A percentile compares a stretch with the other conserved stretches of the same genome.
Evolutionary conservation across 1,139 yeast species (phyloP).

Genomic region (Protomyces arabidopsidicola): DNA sequence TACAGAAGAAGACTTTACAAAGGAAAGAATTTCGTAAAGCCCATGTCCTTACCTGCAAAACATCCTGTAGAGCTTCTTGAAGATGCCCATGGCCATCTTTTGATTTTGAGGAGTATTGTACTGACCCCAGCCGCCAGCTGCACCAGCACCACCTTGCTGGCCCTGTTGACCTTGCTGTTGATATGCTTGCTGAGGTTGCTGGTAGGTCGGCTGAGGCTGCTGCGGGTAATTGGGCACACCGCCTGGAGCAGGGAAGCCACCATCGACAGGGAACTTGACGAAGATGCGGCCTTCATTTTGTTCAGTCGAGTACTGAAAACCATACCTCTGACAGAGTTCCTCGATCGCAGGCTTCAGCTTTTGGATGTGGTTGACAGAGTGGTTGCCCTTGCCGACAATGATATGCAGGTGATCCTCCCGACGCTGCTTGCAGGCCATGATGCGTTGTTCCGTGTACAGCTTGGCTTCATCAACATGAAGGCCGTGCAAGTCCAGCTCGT

Average conservation of each 20-base stretch:
- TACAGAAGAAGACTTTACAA: neutral
- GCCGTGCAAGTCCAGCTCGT: constrained; percentile 93
- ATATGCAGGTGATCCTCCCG: constrained; percentile 51
- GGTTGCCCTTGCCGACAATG: constrained; percentile 93
- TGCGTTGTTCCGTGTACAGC: constrained; percentile 65
- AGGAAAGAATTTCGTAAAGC: neutral
- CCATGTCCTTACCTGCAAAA: constrained; percentile 2
- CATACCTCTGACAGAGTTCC: constrained; percentile 61
- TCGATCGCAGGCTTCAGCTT: constrained; percentile 88
- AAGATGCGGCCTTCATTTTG: constrained; percentile 76
- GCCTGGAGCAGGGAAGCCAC: constrained; percentile 25
- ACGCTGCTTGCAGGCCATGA: constrained; percentile 59
- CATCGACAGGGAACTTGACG: constrained; percentile 50
- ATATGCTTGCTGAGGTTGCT: constrained; percentile 30
- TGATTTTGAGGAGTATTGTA: constrained; percentile 21
- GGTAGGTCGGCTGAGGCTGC: constrained; percentile 4
- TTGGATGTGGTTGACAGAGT: constrained; percentile 74
- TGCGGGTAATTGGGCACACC: constrained; percentile 11
- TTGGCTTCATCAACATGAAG: constrained; percentile 83
- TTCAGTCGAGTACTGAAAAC: constrained; percentile 57
- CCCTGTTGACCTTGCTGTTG: constrained; percentile 36
- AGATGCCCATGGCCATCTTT: constrained; percentile 12
- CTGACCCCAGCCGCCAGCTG: constrained; percentile 24
- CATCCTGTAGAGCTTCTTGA: constrained; percentile 9
- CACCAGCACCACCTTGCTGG: constrained; percentile 33